These are phyloP conservation scores for Diaporthe sp. DNA, from an alignment of 2,329 filamentous ascomycete species.

Conservation along the genomic window DNA sequence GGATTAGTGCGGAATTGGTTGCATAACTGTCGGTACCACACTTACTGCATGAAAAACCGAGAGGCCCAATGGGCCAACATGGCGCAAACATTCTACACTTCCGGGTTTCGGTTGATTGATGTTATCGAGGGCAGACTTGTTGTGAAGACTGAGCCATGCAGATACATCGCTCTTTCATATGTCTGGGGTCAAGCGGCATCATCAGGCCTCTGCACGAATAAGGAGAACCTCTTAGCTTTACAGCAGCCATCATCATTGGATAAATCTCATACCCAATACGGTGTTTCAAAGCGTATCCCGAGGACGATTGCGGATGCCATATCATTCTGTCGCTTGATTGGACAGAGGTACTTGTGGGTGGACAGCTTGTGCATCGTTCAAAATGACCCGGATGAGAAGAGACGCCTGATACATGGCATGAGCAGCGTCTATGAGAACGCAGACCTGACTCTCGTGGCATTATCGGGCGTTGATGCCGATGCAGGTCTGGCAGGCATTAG, in stretches of 20 bases:
- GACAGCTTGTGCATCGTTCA: background rate
- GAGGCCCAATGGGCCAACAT: too few relatives aligned
- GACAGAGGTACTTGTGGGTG: background rate
- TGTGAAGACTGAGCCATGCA: background rate
- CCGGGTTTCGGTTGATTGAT: background rate
- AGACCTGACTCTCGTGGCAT: background rate
- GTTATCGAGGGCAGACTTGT: background rate
- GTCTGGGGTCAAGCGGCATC: background rate
- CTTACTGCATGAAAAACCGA: too few relatives aligned
- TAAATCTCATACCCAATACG: background rate
- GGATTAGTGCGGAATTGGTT: too few relatives aligned
- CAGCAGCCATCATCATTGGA: background rate
- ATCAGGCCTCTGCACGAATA: background rate
- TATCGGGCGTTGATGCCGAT: background rate
- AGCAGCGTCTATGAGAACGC: background rate
- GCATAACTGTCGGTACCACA: too few relatives aligned
- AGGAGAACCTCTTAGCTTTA: background rate
- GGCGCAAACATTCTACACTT: too few relatives aligned
- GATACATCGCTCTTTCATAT: background rate
- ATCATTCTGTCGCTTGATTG: background rate
- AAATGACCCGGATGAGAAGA: background rate
- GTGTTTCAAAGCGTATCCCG: background rate
- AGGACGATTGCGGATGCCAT: background rate
- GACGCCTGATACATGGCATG: background rate
- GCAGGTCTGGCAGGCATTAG: background rate